Evolutionary conservation across 768 basidiomycete genomes (phyloP).

Genomic region (Leccinum truebloodii): DNA sequence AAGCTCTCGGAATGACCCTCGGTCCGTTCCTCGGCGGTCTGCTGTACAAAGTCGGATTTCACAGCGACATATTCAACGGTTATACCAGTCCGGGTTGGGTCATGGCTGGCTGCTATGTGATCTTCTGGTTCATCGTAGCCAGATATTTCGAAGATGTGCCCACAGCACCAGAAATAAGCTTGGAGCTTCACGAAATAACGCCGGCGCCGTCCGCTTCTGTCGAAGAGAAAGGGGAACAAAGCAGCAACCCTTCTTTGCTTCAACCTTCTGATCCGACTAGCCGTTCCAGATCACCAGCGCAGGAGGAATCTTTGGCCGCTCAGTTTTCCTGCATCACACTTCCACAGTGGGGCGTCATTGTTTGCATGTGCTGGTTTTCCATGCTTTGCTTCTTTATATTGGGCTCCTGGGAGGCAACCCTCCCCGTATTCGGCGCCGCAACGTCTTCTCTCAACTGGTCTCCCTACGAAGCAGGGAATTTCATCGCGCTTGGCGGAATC

Average conservation of each 20-base stretch:
- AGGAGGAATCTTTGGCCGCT: neutral
- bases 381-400: slow-evolving; percentile 58
- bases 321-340: neutral
- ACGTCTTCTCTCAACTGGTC: slow-evolving; percentile 50
- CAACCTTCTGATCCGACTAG: neutral
- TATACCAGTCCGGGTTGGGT: slow-evolving; percentile 69
- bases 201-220: slow-evolving; percentile 26
- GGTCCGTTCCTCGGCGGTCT: neutral
- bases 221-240: slow-evolving; percentile 23
- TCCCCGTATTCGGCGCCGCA: slow-evolving; percentile 58
- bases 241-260: neutral
- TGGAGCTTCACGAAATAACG: slow-evolving; percentile 13
- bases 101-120: slow-evolving; percentile 35
- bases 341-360: neutral
- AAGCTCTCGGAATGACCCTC: slow-evolving; percentile 23
- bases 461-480: slow-evolving; percentile 66
- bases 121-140: neutral
- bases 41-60: slow-evolving; percentile 63
- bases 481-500: slow-evolving; percentile 67
- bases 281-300: neutral
- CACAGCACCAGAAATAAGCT: slow-evolving; percentile 8
- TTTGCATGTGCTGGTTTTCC: slow-evolving; percentile 71
- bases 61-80: slow-evolving; percentile 61
- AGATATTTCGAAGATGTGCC: slow-evolving; percentile 40
- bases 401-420: slow-evolving; percentile 55